phyloP scores from a whole-genome alignment of 441 rosid species.

The Gossypium trilobum region DNA sequence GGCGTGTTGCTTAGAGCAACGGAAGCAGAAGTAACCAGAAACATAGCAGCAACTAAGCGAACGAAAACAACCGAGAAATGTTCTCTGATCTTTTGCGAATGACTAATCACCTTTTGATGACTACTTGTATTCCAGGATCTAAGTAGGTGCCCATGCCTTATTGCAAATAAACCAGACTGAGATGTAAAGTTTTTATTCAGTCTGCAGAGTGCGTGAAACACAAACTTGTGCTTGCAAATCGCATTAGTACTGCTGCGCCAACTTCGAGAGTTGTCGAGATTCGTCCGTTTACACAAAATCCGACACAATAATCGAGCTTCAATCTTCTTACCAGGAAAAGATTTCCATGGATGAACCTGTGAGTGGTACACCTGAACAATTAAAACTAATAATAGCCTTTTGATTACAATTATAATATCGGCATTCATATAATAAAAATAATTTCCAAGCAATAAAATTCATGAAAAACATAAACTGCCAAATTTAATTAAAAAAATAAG shows the following conservation, averaged over 20 bases:
- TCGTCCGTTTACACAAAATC: constrained; percentile 10
- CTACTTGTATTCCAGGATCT: constrained; percentile 18
- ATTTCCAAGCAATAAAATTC: not conserved
- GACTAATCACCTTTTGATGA: constrained; percentile 17
- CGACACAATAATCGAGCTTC: constrained; percentile 23
- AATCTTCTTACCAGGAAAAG: constrained; percentile 17
- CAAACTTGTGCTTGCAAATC: constrained; percentile 6
- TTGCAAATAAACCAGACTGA: constrained; percentile 14
- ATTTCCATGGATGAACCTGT: constrained; percentile 34
- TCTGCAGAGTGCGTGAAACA: not conserved
- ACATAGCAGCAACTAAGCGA: constrained; percentile 30
- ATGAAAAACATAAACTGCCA: not conserved
- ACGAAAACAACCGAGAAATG: constrained; percentile 31
- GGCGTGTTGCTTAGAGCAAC: constrained; percentile 35
- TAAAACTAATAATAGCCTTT: not conserved
- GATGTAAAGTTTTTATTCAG: constrained; percentile 15
- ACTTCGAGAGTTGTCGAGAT: constrained; percentile 4
- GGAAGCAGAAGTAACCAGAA: constrained; percentile 50
- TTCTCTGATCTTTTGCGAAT: constrained; percentile 28
- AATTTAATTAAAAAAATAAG: not conserved
- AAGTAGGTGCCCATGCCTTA: constrained; percentile 14
- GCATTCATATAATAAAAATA: not conserved
- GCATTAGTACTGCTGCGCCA: constrained; percentile 2
- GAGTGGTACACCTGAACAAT: not conserved
- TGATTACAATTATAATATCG: not conserved